Evolutionary conservation across 139 green algal genomes (phyloP).

Genomic region (Ettlia oleoabundans): DNA sequence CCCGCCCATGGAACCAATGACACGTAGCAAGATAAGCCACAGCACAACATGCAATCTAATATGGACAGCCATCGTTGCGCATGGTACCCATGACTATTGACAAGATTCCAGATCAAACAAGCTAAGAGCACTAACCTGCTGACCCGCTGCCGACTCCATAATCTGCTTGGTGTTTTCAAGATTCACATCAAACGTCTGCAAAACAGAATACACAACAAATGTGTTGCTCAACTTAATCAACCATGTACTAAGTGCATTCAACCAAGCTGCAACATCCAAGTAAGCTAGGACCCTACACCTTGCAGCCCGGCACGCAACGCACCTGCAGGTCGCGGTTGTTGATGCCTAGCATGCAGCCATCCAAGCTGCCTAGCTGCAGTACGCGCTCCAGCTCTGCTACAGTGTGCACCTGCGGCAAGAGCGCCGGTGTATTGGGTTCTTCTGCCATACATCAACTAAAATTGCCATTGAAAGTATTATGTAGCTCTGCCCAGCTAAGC

Average conservation of each 20-base stretch:
- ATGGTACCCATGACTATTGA: too few species aligned
- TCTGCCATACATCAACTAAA: neutral
- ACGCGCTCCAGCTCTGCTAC: constrained; percentile 92
- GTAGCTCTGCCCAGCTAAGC: too few species aligned
- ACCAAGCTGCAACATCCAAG: neutral
- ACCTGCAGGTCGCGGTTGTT: constrained; percentile 96
- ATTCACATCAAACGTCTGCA: constrained; percentile 94
- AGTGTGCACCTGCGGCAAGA: constrained; percentile 78
- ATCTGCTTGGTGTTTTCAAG: constrained; percentile 84
- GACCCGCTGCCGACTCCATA: constrained; percentile 80
- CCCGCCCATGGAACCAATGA: too few species aligned
- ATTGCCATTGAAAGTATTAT: too few species aligned
- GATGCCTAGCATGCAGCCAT: constrained; percentile 94
- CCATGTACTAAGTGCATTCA: too few species aligned
- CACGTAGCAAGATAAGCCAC: too few species aligned
- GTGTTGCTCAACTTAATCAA: too few species aligned
- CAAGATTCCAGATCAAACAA: too few species aligned
- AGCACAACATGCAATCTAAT: too few species aligned
- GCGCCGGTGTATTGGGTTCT: neutral
- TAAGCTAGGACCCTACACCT: neutral
- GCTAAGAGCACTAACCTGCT: constrained; percentile 75
- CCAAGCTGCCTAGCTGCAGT: constrained; percentile 79
- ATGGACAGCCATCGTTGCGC: too few species aligned
- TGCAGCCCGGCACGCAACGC: too few species aligned
- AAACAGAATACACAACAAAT: too few species aligned